phyloP scores from a whole-genome alignment of 2,329 filamentous ascomycete species.

The Hyphodiscus sp. region DNA sequence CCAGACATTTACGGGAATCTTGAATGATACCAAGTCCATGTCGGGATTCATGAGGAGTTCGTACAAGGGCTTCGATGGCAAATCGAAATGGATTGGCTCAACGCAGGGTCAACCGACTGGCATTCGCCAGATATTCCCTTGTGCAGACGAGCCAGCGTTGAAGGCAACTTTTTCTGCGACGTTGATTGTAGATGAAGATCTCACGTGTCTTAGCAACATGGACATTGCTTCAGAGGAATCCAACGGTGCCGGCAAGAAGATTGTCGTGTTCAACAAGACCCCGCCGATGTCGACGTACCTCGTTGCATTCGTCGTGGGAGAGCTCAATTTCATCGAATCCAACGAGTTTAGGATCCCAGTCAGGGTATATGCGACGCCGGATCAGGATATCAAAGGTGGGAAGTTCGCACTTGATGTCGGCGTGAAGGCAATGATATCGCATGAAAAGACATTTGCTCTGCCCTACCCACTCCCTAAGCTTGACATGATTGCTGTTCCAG shows the following conservation, averaged over 20 bases:
- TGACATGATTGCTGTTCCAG: slow-evolving; percentile 68
- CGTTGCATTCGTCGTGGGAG: slow-evolving; percentile 62
- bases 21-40: slow-evolving; percentile 33
- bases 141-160: slow-evolving; percentile 70
- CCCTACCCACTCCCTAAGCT: slow-evolving; percentile 67
- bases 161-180: slow-evolving; percentile 67
- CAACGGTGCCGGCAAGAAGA: slow-evolving; percentile 51
- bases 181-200: slow-evolving; percentile 56
- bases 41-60: slow-evolving; percentile 54
- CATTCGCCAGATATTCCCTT: slow-evolving; percentile 59
- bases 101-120: slow-evolving; percentile 31
- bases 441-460: slow-evolving; percentile 63
- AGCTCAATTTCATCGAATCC: slow-evolving; percentile 62
- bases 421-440: slow-evolving; percentile 59
- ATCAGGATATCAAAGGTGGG: slow-evolving; percentile 11
- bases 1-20: slow-evolving; percentile 56
- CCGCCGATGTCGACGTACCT: slow-evolving; percentile 69
- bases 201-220: slow-evolving; percentile 69
- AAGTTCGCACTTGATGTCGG: slow-evolving; percentile 47
- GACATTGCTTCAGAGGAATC: slow-evolving; percentile 32
- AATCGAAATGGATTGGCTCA: slow-evolving; percentile 48
- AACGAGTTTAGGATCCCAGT: slow-evolving; percentile 63
- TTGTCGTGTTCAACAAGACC: slow-evolving; percentile 61
- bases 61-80: slow-evolving; percentile 55
- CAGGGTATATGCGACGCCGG: slow-evolving; percentile 56